A percentile compares a stretch with the other conserved stretches of the same genome.
Evolutionary conservation across 2,329 filamentous ascomycete genomes (phyloP).

Genomic region (Hyphodiscus sp.): DNA sequence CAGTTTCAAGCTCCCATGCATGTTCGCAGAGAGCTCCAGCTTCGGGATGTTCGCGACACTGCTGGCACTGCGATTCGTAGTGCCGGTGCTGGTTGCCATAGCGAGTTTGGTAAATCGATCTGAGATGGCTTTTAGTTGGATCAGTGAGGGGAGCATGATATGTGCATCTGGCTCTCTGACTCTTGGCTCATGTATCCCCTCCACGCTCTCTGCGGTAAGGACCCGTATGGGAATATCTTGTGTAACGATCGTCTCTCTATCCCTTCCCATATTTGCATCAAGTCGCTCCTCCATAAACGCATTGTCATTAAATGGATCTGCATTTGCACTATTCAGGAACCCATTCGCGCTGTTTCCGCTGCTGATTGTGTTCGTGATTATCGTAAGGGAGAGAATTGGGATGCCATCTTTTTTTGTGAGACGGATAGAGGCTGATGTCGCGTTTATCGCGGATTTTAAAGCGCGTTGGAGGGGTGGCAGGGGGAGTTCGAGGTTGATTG

Average conservation of each 20-base stretch:
- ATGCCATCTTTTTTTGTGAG: constrained; percentile 89
- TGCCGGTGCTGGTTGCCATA: constrained; percentile 34
- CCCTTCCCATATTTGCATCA: constrained; percentile 53
- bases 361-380: constrained; percentile 65
- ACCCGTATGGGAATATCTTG: constrained; percentile 96
- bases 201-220: constrained; percentile 74
- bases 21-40: constrained; percentile 84
- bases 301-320: constrained; percentile 40
- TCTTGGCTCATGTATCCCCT: constrained; percentile 86
- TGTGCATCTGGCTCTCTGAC: constrained; percentile 90
- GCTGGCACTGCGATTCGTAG: constrained; percentile 11
- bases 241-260: constrained; percentile 86
- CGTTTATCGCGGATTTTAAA: constrained; percentile 80
- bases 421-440: constrained; percentile 74
- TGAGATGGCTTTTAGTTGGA: constrained; percentile 88
- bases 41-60: constrained; percentile 45
- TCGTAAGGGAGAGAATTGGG: constrained; percentile 83
- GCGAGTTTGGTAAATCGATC: constrained; percentile 92
- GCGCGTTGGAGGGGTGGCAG: constrained; percentile 83
- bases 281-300: constrained; percentile 43
- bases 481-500: constrained; percentile 94
- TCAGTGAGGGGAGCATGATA: constrained; percentile 78
- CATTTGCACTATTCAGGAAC: constrained; percentile 26
- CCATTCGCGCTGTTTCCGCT: constrained; percentile 36
- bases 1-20: constrained; percentile 81